Conservation (phyloP, 176 grass and related monocot genomes). For the Oryza punctata region DNA sequence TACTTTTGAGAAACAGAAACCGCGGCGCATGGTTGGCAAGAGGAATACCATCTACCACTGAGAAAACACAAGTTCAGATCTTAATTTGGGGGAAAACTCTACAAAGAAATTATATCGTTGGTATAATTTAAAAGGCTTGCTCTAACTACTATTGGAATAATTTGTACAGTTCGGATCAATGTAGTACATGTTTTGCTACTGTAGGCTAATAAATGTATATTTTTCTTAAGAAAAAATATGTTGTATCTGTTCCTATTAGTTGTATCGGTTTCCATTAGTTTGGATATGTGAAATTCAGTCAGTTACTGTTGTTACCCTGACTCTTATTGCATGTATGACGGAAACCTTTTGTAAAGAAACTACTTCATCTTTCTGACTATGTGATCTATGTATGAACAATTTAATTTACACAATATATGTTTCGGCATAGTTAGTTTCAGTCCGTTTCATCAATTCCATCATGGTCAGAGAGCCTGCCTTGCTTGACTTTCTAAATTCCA, state of each 20-base stretch:
- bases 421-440: background rate
- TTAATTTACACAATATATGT: background rate
- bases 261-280: background rate
- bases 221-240: background rate
- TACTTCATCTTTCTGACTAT: no score
- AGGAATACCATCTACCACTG: background rate
- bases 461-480: background rate
- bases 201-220: background rate
- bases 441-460: background rate
- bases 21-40: background rate
- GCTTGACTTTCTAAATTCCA: constrained; percentile 3
- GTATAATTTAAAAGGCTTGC: background rate
- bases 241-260: background rate
- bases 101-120: background rate
- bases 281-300: constrained; percentile 3
- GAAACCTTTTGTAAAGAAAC: background rate
- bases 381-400: no score
- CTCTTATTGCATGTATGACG: background rate
- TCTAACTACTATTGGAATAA: background rate
- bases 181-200: background rate
- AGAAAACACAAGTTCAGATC: background rate
- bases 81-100: background rate
- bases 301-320: background rate
- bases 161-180: background rate
- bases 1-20: constrained; percentile 26